Evolutionary conservation across 176 grass and related monocot genomes (phyloP), one percentile per base, ranked within the genome.

Genomic region (Oryza australiensis): DNA sequence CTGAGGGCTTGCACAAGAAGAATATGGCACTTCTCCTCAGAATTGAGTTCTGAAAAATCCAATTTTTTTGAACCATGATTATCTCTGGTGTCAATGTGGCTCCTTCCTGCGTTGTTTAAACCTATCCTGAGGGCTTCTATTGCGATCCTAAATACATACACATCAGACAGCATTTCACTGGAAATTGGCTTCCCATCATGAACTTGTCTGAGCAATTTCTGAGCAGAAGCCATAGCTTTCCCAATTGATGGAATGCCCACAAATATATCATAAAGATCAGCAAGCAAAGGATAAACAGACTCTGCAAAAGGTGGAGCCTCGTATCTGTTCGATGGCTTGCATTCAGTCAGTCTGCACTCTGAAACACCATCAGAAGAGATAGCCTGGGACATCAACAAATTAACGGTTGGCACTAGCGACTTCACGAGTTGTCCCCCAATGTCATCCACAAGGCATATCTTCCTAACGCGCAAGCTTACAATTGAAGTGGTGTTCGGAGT

Each of bases 101-200:
- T 72, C 72, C 88, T 89, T 73, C 88, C 90, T 63, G 94, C 86
- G 84, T 41, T 84, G 43, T 88, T 91, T 79, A 98, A 88, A 75
- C 92, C 92, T 73, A 94, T 85, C 68, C 95, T 89, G 63, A 98
- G 79, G 76, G 90, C 81, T 77, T 98, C 95, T 80, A 98, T 90
- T 68, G 95, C 92, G 74, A 93, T 83, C 82, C 95, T 86, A 81
- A 98, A 98, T 68, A 85, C 82, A 45, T 94, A 91, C 16, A 91
- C 88, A 83, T 93, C 86, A 24, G 83, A 89, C 79, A 98, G 35
- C 66, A 87, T 94, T 60, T 94, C 79, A 62, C 48, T 86, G 86
- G 77, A 84, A 76, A 94, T 82, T 76, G 92, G 82, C 65, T 93
- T 74, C 75, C 88, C 91, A 29, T 90, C 80, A 1, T 95, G 86